Evolutionary conservation across 768 basidiomycete genomes (phyloP), one percentile per base, ranked within the genome.

Genomic region (Termitomyces heimii): DNA sequence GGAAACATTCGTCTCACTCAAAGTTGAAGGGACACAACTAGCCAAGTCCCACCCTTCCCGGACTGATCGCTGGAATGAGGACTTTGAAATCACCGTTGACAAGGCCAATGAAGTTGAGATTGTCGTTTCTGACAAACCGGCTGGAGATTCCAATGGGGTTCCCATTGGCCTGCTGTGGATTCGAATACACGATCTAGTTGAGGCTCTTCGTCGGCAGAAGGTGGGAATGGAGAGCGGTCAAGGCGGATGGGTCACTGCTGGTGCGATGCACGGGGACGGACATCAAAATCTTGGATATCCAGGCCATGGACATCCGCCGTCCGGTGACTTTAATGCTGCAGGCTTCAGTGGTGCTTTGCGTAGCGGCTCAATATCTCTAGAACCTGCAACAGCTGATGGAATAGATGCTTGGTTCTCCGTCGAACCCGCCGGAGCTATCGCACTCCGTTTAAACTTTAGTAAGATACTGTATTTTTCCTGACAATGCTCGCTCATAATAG

Each of bases 41-140:
- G 96, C 93, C 5, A 85, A 88, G 56, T 94, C 95, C 0, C 94
- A 96, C 68, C 91, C 93, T 8, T 88, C 94, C 10, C 86, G 94
- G 58, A 97, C 89, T 29, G 97, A 98, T 72, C 86, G 91, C 45
- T 99, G 97, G 97, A 92, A 93, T 68, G 95, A 99, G 72, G 92
- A 94, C 58, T 98, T 98, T 60, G 94, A 96, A 71, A 92, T 99
- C 58, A 80, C 87, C 0, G 91, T 98, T 40, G 96, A 98, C 77
- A 98, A 98, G 72, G 95, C 96, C 14, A 98, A 96, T 68, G 97
- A 99, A 77, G 90, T 98, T 49, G 97, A 98, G 74, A 87, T 99
- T 52, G 91, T 93, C 31, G 83, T 99, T 32, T 94, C 94, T 65
- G 97, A 99, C 72, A 93, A 93, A 64, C 90, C 92, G 65, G 82